A percentile compares a stretch with the other conserved stretches of the same genome.
These are phyloP conservation scores for Cryptosporidium viatorum DNA, from an alignment of 169 alveolate species.

Conservation along the genomic window DNA sequence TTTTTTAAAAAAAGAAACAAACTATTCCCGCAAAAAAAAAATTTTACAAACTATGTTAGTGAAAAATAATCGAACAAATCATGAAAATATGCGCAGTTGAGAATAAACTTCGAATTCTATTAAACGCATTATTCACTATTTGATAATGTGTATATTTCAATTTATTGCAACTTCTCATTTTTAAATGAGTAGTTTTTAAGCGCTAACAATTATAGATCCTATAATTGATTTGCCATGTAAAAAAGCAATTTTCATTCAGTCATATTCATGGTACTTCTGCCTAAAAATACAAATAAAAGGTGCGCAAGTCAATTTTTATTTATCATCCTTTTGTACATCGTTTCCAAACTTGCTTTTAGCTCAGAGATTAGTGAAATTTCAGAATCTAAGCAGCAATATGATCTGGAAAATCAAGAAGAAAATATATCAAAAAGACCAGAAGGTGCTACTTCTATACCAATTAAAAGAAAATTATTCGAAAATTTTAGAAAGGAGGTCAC, in stretches of 20 bases:
- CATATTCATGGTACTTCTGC: not conserved
- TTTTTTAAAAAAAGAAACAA: not conserved
- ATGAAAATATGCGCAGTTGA: too few relatives aligned
- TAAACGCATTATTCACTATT: not conserved
- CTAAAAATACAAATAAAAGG: not conserved
- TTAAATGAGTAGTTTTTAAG: not conserved
- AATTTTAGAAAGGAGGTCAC: constrained; percentile 4
- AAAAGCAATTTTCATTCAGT: not conserved
- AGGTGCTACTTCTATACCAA: constrained; percentile 12
- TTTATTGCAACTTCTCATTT: not conserved
- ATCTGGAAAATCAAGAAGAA: not conserved
- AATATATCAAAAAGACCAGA: constrained; percentile 26
- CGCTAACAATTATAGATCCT: constrained; percentile 36
- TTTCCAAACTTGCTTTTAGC: constrained; percentile 6
- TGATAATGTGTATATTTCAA: not conserved
- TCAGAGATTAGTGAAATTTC: constrained; percentile 23
- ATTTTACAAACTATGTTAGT: not conserved
- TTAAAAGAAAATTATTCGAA: constrained; percentile 4
- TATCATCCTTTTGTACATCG: not conserved
- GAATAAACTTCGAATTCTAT: not conserved
- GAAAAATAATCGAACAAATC: not conserved
- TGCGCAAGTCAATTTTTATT: not conserved
- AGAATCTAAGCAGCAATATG: not conserved
- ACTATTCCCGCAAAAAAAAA: not conserved
- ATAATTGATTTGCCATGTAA: not conserved